Evolutionary conservation across 2,329 filamentous ascomycete species (phyloP), one percentile per base, ranked within the genome.

Genomic region (Penicillium sp.): DNA sequence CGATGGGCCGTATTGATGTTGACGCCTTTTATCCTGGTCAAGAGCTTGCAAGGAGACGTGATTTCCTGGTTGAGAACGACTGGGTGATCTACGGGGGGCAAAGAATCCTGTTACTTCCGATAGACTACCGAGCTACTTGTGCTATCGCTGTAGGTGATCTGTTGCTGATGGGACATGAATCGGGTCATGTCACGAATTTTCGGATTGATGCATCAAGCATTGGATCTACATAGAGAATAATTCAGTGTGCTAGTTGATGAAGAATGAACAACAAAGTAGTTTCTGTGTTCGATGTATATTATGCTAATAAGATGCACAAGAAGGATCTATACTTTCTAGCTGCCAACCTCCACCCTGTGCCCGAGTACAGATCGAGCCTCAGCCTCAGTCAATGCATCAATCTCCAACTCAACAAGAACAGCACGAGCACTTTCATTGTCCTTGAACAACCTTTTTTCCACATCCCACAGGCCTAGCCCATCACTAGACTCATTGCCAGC

Each of bases 281-380:
- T 23, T 11, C 19, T 14, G n/a, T 39, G 4, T 23, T 42, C 19
- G 10, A 42, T 21, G 19, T 21, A 42, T 42, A 42, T 42, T 42
- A 42, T 42, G n/a, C 37, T 42, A 42, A 11, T n/a, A 3, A 42
- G 11, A 21, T 42, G 19, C 37, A 37, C 35, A 19, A 19, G 35
- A 19, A 19, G 35, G 19, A 19, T n/a, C 16, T 19, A 39, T 39
- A n/a, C 35, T 19, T 39, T 19, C 39, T 42, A 42, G 19, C 39
- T 42, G 11, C 39, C 39, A 13, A 81, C 67, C 62, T 82, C 80
- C 11, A 78, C 75, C 51, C 80, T 72, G 27, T 73, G 73, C 61
- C 79, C 77, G 48, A 82, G 65, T 9, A 81, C 69, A 55, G 74
- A 72, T 56, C 80, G 74, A 9, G 78, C 79, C 60, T 82, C 80